A percentile compares a stretch with the other conserved stretches of the same genome.
These are phyloP conservation scores for Tausonia pullulans DNA, from an alignment of 1,284 basidiomycete genomes.

Conservation along the genomic window DNA sequence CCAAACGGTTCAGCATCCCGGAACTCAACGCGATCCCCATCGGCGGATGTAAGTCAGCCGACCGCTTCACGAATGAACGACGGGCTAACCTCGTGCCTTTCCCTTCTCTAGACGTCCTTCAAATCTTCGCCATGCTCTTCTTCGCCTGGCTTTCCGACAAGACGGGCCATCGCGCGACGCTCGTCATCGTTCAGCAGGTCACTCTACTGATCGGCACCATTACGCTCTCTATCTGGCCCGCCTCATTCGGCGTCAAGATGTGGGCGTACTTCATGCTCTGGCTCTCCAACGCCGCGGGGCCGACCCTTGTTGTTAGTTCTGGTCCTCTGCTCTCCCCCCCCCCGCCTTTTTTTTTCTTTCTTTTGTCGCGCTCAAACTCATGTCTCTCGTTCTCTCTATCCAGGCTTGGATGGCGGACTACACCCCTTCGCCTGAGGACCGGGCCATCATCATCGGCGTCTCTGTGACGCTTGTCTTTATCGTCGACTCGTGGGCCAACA, in stretches of 20 bases:
- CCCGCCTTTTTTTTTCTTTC: not conserved
- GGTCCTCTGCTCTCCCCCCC: too few relatives aligned
- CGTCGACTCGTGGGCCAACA: conserved; percentile 23
- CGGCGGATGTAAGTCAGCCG: conserved; percentile 12
- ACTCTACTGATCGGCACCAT: conserved; percentile 21
- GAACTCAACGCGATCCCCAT: conserved; percentile 23
- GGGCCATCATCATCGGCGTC: conserved; percentile 23
- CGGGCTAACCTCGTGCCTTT: not conserved
- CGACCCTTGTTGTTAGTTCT: conserved; percentile 20
- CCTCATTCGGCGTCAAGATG: conserved; percentile 22
- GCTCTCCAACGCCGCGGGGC: conserved; percentile 22
- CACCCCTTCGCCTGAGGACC: conserved; percentile 21
- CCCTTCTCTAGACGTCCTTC: conserved; percentile 18
- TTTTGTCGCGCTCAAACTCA: not conserved
- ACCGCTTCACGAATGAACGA: too few relatives aligned
- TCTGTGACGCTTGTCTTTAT: conserved; percentile 21
- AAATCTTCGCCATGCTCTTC: conserved; percentile 23
- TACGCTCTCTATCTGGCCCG: conserved; percentile 22
- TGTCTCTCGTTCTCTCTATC: not conserved
- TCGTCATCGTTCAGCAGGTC: conserved; percentile 21
- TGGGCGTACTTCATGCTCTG: conserved; percentile 24
- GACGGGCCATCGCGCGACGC: conserved; percentile 20
- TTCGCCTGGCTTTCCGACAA: conserved; percentile 22
- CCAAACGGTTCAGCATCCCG: conserved; percentile 17
- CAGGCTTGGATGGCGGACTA: conserved; percentile 25